Evolutionary conservation across 106 monocot species (phyloP).

Genomic region (Acorus gramineus): DNA sequence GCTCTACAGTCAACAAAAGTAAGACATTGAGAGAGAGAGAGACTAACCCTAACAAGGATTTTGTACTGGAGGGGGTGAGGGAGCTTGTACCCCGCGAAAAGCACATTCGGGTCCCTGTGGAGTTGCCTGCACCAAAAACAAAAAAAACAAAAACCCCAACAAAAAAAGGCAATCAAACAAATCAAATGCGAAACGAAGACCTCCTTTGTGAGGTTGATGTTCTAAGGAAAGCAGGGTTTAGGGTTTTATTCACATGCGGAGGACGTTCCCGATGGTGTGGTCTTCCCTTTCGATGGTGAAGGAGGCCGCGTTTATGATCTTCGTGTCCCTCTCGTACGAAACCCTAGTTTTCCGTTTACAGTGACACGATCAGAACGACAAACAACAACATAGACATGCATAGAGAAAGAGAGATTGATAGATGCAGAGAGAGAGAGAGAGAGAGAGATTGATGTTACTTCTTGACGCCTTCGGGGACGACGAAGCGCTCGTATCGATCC

Average conservation of each 20-base stretch:
- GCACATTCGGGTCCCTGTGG: conserved; percentile 89
- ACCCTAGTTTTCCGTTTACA: conserved; percentile 33
- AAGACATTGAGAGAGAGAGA: neutral
- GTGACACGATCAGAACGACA: neutral
- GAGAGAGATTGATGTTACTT: conserved; percentile 31
- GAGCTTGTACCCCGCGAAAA: conserved; percentile 95
- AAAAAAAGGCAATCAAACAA: neutral
- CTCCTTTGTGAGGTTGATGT: too few relatives aligned
- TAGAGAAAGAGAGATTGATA: neutral
- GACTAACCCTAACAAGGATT: conserved; percentile 66
- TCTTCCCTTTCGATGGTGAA: conserved; percentile 93
- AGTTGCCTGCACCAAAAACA: conserved; percentile 56
- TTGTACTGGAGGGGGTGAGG: conserved; percentile 97
- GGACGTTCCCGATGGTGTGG: conserved; percentile 93
- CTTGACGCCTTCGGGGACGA: conserved; percentile 88
- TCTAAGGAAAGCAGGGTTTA: neutral
- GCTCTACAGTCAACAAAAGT: neutral
- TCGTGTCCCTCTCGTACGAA: conserved; percentile 88
- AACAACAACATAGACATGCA: neutral
- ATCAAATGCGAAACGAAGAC: neutral
- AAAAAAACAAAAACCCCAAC: neutral
- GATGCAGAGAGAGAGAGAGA: neutral
- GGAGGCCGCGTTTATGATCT: conserved; percentile 96
- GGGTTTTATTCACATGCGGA: conserved; percentile 52
- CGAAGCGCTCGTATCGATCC: conserved; percentile 95